These are phyloP conservation scores for Zea mays DNA, from an alignment of 176 grass and related monocot genomes.

Conservation along the genomic window DNA sequence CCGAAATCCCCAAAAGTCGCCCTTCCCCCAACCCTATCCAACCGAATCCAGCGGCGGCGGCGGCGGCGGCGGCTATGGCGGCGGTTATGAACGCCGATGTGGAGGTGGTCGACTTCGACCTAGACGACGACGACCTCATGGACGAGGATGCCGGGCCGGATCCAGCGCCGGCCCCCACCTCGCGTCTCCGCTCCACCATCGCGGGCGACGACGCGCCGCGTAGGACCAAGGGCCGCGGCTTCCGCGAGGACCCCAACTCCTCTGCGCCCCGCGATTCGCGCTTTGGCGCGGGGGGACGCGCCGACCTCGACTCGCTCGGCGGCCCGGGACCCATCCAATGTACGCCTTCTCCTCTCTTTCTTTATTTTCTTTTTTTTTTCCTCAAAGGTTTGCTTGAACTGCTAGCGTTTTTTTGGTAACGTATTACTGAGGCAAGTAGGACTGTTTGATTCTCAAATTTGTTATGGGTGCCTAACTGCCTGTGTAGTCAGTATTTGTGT, in stretches of 20 bases:
- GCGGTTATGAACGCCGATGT: conserved; percentile 59
- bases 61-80: conserved; percentile 30
- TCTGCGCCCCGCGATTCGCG: conserved; percentile 50
- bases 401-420: neutral
- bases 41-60: neutral
- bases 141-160: conserved; percentile 68
- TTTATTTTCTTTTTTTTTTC: neutral
- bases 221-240: conserved; percentile 87
- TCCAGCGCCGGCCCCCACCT: conserved; percentile 33
- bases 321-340: conserved; percentile 79
- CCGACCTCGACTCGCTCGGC: conserved; percentile 59
- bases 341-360: conserved; percentile 17
- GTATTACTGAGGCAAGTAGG: neutral
- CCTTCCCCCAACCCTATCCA: neutral
- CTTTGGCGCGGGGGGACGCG: conserved; percentile 44
- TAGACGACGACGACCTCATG: conserved; percentile 93
- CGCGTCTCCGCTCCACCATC: conserved; percentile 78
- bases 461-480: neutral
- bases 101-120: conserved; percentile 87
- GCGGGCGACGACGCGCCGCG: conserved; percentile 43
- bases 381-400: neutral
- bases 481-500: neutral
- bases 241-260: conserved; percentile 59
- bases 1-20: too few species aligned
- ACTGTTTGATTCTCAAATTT: neutral